Evolutionary conservation across 108 stramenopile species (phyloP).

Genomic region (Nitzschia sp.): DNA sequence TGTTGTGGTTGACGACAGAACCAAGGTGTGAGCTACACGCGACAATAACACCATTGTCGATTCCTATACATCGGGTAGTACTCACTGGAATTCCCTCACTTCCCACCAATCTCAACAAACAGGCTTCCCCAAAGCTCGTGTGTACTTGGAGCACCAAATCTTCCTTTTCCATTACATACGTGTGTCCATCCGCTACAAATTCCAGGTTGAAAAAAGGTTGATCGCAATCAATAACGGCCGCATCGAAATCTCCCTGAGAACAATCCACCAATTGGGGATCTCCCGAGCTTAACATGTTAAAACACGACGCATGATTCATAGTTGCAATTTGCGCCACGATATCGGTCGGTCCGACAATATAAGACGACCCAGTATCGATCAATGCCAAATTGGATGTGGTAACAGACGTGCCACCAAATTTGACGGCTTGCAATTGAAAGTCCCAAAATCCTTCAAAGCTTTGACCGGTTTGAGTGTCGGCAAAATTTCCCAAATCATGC

Average conservation of each 20-base stretch:
- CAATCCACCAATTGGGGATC: conserved; percentile 41
- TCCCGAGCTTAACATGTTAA: conserved; percentile 18
- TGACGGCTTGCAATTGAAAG: conserved; percentile 69
- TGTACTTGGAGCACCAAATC: conserved; percentile 39
- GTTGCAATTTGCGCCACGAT: conserved; percentile 69
- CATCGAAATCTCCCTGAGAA: conserved; percentile 33
- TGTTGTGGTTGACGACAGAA: conserved; percentile 29
- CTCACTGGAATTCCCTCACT: conserved; percentile 38
- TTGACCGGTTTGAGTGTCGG: conserved; percentile 16
- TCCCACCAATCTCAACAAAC: conserved; percentile 43
- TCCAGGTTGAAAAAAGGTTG: conserved; percentile 46
- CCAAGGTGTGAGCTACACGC: background rate
- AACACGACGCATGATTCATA: conserved; percentile 51
- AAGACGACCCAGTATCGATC: conserved; percentile 91
- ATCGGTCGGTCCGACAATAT: conserved; percentile 84
- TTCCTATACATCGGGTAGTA: background rate
- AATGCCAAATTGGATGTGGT: conserved; percentile 65
- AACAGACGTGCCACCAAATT: conserved; percentile 53
- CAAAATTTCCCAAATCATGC: conserved; percentile 48
- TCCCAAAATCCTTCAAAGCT: conserved; percentile 84
- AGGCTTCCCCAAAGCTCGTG: conserved; percentile 25
- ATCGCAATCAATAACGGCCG: conserved; percentile 45
- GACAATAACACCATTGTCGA: background rate
- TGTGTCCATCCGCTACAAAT: conserved; percentile 42
- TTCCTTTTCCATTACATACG: conserved; percentile 47